phyloP scores from a whole-genome alignment of 2,329 filamentous ascomycete genomes.

The Botrytis cinerea region DNA sequence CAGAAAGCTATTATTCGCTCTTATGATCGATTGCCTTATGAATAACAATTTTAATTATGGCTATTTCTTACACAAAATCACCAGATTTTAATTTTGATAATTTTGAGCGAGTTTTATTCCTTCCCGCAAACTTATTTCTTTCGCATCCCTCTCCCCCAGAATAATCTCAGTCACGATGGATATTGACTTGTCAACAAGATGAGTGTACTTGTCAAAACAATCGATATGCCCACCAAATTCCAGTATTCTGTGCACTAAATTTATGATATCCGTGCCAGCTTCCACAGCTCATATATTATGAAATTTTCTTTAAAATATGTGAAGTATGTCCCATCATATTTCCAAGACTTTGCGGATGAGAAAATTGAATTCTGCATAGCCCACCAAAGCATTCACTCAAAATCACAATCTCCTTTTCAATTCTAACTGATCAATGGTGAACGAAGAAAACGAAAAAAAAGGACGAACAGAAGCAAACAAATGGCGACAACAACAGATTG shows the following conservation, averaged over 20 bases:
- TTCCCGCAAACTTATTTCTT: neutral
- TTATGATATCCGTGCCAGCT: neutral
- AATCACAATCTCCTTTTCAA: neutral
- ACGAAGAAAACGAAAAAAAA: neutral
- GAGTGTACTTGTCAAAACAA: neutral
- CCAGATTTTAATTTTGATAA: neutral
- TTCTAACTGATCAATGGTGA: neutral
- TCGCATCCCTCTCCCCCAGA: neutral
- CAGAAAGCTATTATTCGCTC: neutral
- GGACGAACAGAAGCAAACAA: neutral
- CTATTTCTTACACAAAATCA: neutral
- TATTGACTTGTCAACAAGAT: neutral
- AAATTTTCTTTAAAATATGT: accelerated
- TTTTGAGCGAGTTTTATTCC: neutral
- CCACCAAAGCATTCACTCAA: neutral
- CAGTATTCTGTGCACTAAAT: neutral
- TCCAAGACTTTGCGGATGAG: neutral
- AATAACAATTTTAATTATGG: neutral
- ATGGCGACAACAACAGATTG: neutral
- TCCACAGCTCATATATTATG: neutral
- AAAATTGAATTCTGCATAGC: neutral
- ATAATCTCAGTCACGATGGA: neutral
- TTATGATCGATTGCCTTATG: neutral
- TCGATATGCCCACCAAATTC: neutral
- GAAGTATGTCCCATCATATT: neutral